Base-by-base conservation (phyloP, 345 rosid species). In the Populus nigra region DNA sequence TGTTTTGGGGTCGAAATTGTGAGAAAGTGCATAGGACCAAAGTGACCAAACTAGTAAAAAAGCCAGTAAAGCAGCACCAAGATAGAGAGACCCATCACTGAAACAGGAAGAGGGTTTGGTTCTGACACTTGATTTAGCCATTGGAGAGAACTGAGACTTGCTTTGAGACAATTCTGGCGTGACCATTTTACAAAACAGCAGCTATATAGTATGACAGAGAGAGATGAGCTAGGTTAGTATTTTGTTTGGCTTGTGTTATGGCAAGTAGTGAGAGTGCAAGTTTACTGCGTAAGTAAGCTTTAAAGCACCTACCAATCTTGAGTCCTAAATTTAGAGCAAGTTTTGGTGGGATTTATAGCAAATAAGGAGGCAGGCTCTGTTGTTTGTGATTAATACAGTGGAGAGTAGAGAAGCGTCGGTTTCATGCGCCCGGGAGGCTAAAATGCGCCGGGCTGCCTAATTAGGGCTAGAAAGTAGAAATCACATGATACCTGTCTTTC, bases 1-100 rank as follows among this genome's bases (percentile, higher is more conserved):
- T 15, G 79, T 43, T 33, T 68, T 35, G n/a, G 81, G 16, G 31
- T 75, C 82, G 35, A 80, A 71, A 35, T 57, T 76, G 20, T 75
- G 77, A 11, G 80, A 22, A 16, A 72, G 79, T 43, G 86, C 79
- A 75, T 84, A 85, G 23, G 91, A 88, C 84, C 92, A 90, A 82
- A 88, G 85, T 57, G 93, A 90, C 92, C 91, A 88, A 1, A 96
- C 84, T 23, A 96, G 78, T 1, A 96, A 68, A 20, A 91, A 84
- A 33, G 91, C 89, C 73, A 88, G 76, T 16, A 91, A 79, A n/a
- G 88, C 94, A 17, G 90, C 90, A n/a, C 88, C 92, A 31, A 93
- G 81, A 80, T 84, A 92, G 74, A 88, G 83, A 79, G 81, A 89
- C 23, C 71, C 85, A 50, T 92, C 96, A 49, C 83, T 72, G 47